Evolutionary conservation across 257 asterid genomes (phyloP).

Genomic region (Solanum ossicruentum): DNA sequence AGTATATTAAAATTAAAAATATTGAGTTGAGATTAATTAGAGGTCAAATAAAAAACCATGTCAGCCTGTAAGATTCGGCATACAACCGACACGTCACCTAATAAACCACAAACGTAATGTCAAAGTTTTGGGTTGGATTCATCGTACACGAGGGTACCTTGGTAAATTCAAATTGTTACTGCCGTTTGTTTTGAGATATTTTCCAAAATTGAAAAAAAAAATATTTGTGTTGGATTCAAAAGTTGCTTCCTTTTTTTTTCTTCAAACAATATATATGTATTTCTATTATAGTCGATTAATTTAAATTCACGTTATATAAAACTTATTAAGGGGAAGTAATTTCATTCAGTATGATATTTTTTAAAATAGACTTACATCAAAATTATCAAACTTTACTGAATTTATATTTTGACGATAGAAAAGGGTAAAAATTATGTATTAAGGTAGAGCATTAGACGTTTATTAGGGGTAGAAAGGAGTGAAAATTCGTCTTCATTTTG

Average conservation of each 20-base stretch:
- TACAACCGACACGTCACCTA: conserved; percentile 21
- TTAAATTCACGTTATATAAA: fast-evolving
- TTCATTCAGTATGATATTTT: too few species aligned
- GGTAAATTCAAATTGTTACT: neutral
- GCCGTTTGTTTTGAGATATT: neutral
- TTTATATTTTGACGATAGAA: too few species aligned
- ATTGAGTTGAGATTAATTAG: neutral
- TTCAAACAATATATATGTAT: too few species aligned
- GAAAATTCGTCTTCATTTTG: too few species aligned
- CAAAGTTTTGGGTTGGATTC: conserved; percentile 41
- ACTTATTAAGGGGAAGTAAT: too few species aligned
- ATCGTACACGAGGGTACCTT: conserved; percentile 20
- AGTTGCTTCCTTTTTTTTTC: too few species aligned
- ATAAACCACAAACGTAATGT: conserved; percentile 12
- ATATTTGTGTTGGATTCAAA: too few species aligned
- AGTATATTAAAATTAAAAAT: neutral
- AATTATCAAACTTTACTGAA: too few species aligned
- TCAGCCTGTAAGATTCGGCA: neutral
- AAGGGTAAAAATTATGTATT: too few species aligned
- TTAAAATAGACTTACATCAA: too few species aligned
- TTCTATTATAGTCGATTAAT: neutral
- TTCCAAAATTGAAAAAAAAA: neutral
- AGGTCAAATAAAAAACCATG: fast-evolving
- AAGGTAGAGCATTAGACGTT: too few species aligned
- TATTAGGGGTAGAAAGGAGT: too few species aligned